Evolutionary conservation across 148 eudicot genomes (phyloP).

Genomic region (Cornus florida): DNA sequence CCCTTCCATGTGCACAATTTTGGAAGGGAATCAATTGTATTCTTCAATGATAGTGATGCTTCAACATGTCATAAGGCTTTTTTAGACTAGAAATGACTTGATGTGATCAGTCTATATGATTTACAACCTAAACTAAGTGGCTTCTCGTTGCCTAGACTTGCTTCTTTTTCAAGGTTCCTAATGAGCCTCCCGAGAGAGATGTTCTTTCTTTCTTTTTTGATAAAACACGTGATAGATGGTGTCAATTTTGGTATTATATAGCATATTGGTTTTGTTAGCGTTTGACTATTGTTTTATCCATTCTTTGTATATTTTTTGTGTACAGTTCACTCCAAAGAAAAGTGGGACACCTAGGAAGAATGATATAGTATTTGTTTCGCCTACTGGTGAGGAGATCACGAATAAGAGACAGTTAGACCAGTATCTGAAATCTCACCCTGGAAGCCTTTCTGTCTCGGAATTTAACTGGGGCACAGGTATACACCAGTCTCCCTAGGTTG

Average conservation of each 20-base stretch:
- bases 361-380: conserved; percentile 35
- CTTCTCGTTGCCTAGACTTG: not conserved
- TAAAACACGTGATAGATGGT: not conserved
- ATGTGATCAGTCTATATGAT: not conserved
- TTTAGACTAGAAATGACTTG: not conserved
- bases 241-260: not conserved
- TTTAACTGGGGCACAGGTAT: conserved; percentile 42
- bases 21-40: not conserved
- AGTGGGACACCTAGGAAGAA: conserved; percentile 37
- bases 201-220: too few species aligned
- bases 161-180: not conserved
- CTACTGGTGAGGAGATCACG: conserved; percentile 39
- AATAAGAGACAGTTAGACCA: conserved; percentile 34
- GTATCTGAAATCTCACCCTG: conserved; percentile 35
- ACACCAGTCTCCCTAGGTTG: not conserved
- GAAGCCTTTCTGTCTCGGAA: conserved; percentile 31
- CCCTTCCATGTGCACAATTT: not conserved
- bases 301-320: not conserved
- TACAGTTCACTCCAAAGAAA: conserved; percentile 34
- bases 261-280: not conserved
- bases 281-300: not conserved
- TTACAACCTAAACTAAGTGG: not conserved
- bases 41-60: not conserved
- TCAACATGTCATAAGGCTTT: not conserved
- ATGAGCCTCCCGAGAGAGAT: too few species aligned